Conservation (phyloP, 2,329 filamentous ascomycete species). For the Pseudohalonectria lignicola region DNA sequence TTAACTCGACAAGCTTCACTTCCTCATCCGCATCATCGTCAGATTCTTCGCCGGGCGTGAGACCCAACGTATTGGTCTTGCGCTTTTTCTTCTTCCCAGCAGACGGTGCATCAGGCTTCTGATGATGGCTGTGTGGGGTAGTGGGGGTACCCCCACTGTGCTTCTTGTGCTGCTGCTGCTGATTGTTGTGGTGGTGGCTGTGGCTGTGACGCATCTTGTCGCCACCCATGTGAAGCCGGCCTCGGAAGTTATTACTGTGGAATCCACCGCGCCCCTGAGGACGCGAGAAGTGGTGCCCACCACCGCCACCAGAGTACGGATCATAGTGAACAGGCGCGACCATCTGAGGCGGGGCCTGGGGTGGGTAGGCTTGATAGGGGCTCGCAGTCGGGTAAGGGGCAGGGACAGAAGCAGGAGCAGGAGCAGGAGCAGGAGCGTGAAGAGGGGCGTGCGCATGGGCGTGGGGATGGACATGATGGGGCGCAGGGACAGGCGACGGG, state of each 20-base stretch:
- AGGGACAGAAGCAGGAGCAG: too few species aligned
- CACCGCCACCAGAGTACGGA: slow-evolving; percentile 12
- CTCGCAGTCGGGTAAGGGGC: slow-evolving; percentile 15
- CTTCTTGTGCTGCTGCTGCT: slow-evolving; percentile 16
- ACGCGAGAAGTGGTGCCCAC: slow-evolving; percentile 19
- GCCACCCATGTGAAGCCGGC: slow-evolving; percentile 23
- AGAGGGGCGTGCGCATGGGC: too few species aligned
- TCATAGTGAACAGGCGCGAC: slow-evolving; percentile 16
- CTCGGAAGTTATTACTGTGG: slow-evolving; percentile 16
- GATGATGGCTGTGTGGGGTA: slow-evolving; percentile 21
- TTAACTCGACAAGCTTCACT: slow-evolving; percentile 39
- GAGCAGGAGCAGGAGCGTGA: slow-evolving; percentile 16
- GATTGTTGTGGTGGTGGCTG: slow-evolving; percentile 9
- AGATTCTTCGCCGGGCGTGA: slow-evolving; percentile 55
- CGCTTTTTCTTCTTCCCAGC: slow-evolving; percentile 59
- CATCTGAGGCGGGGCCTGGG: slow-evolving; percentile 20
- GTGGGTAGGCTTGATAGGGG: slow-evolving; percentile 25
- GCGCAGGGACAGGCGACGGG: too few species aligned
- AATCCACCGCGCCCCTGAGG: slow-evolving; percentile 26
- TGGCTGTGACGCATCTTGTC: slow-evolving; percentile 19
- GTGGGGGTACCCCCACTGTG: slow-evolving; percentile 11
- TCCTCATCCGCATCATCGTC: slow-evolving; percentile 66
- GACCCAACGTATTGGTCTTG: slow-evolving; percentile 59
- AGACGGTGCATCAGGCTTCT: slow-evolving; percentile 40
- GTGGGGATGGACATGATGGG: too few species aligned